Base-by-base conservation (phyloP, 805 yeast species). In the Suhomyces sp. region DNA sequence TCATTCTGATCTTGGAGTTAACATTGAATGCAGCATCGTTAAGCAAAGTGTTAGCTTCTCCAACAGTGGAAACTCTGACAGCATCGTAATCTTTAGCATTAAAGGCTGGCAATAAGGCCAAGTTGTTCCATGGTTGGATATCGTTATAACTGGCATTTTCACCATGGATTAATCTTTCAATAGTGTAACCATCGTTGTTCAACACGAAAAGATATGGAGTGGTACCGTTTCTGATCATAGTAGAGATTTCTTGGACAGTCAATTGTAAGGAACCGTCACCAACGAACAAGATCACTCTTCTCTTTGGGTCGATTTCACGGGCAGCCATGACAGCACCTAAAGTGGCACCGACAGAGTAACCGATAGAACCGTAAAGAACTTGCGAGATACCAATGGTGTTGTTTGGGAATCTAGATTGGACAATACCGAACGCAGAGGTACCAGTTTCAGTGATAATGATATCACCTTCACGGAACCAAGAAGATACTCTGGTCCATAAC, bases 191-290 rank as follows among this genome's bases (percentile, higher is more conserved):
- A 45, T 73, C 76, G 63, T 81, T 81, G 68, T 81, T 81, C 56
- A 81, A 69, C 21, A 81, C 77, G 55, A 81, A 81, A 53, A 81
- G 60, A 65, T 81, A 81, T 51, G 86, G 86, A 44, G 71, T 77
- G 51, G 77, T 68, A 42, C 73, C 72, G 81, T 82, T 76, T 61
- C 80, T 75, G 54, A 77, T 68, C 74, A 79, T 73, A 46, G 84
- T 80, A 37, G 83, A 77, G 54, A 81, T 77, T 57, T 82, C 83
- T 66, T 80, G 86, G 22, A 79, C 84, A 10, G 88, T 80, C 61
- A 81, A 71, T 65, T 81, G 88, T 51, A 81, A 68, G 28, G 87
- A 81, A 58, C 88, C 88, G 59, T 81, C 88, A 67, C 88, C 88
- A 47, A 79, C 76, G 56, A 81, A 81, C 42, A 81, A 63, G 40